Evolutionary conservation across 371 early-diverging fungal genomes (phyloP).

Genomic region (Syncephalastrum sp.): DNA sequence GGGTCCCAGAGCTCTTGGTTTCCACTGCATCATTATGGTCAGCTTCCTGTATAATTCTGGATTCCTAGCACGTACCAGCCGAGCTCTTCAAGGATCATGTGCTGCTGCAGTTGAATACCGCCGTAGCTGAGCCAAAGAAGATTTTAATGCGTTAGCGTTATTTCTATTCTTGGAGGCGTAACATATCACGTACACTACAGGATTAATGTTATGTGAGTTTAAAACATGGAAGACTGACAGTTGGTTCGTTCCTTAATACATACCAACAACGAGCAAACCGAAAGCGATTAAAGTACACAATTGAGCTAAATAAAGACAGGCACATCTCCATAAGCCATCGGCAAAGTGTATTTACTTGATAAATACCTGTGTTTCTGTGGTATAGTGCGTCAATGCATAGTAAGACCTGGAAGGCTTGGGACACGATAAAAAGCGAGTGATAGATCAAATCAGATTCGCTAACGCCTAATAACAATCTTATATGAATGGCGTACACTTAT

Average conservation of each 20-base stretch:
- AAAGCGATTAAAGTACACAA: slow-evolving; percentile 36
- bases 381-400: slow-evolving; percentile 46
- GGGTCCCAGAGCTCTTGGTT: slow-evolving; percentile 22
- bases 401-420: slow-evolving; percentile 48
- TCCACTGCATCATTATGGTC: slow-evolving; percentile 15
- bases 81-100: slow-evolving; percentile 45
- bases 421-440: slow-evolving; percentile 45
- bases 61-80: slow-evolving; percentile 34
- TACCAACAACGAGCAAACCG: slow-evolving; percentile 48
- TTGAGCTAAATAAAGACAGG: slow-evolving; percentile 33
- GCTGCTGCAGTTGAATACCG: slow-evolving; percentile 51
- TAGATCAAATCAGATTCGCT: slow-evolving; percentile 56
- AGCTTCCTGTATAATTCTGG: background rate
- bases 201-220: no score
- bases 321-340: background rate
- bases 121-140: slow-evolving; percentile 31
- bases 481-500: background rate
- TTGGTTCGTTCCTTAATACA: background rate
- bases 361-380: slow-evolving; percentile 46
- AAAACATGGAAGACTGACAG: no score
- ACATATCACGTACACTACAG: no score
- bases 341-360: background rate
- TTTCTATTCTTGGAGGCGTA: no score
- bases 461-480: slow-evolving; percentile 26
- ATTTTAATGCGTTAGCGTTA: no score